These are phyloP conservation scores for Zalaria sp. DNA, from an alignment of 2,329 filamentous ascomycete genomes.

Conservation along the genomic window DNA sequence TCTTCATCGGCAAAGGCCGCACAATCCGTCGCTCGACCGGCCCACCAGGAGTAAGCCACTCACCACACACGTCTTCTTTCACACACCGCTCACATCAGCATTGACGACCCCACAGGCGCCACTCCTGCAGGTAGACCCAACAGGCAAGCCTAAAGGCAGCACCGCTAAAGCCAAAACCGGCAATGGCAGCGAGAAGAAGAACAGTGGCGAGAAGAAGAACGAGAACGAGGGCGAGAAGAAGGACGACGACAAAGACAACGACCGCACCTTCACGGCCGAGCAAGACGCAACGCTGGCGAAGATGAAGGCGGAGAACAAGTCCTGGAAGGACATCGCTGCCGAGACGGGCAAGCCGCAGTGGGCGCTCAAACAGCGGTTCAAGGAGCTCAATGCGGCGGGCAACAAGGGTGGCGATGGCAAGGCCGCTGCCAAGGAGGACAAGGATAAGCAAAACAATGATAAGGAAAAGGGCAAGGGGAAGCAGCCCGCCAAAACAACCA, in stretches of 20 bases:
- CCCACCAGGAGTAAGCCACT: constrained; percentile 4
- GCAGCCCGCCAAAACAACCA: neutral
- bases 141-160: neutral
- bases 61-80: neutral
- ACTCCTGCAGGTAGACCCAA: neutral
- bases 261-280: constrained; percentile 18
- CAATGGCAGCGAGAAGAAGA: neutral
- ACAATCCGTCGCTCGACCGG: constrained; percentile 2
- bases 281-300: constrained; percentile 26
- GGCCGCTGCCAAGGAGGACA: neutral
- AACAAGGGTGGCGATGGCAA: constrained; percentile 1
- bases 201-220: neutral
- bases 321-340: constrained; percentile 18
- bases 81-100: neutral
- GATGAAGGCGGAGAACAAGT: constrained; percentile 17
- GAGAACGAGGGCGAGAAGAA: constrained; percentile 1
- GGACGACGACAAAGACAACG: neutral
- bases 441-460: constrained; percentile 6
- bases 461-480: constrained; percentile 4
- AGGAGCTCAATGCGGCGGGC: constrained; percentile 19
- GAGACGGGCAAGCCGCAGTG: constrained; percentile 15
- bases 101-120: neutral
- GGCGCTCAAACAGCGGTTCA: constrained; percentile 16
- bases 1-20: constrained; percentile 4
- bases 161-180: neutral